Conservation (phyloP, 1,284 basidiomycete genomes). For the Tetrapyrgos nigripes region DNA sequence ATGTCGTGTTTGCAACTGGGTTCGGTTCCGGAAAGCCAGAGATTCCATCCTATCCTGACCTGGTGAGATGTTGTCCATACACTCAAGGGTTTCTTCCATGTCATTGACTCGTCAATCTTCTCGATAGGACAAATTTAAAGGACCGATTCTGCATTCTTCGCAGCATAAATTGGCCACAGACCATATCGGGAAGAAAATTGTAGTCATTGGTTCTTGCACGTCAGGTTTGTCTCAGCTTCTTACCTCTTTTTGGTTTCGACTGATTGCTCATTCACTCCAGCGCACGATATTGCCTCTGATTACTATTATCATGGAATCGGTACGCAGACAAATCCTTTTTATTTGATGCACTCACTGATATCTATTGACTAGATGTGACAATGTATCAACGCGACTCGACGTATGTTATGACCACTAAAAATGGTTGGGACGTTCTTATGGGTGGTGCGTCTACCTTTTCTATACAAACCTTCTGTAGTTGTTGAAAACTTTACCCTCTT, state of each 20-base stretch:
- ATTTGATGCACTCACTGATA: not conserved
- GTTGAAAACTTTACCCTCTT: not conserved
- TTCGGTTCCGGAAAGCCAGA: constrained; percentile 44
- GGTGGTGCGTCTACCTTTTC: constrained; percentile 25
- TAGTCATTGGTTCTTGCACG: constrained; percentile 70
- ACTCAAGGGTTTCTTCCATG: not conserved
- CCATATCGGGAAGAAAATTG: constrained; percentile 25
- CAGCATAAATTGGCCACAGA: constrained; percentile 15
- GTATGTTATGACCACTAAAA: constrained; percentile 61
- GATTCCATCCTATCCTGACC: constrained; percentile 44
- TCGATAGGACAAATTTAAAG: constrained; percentile 37
- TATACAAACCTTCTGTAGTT: not conserved
- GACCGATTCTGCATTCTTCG: constrained; percentile 15
- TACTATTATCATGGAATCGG: constrained; percentile 15
- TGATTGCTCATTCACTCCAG: not conserved
- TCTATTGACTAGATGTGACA: constrained; percentile 51
- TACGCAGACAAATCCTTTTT: not conserved
- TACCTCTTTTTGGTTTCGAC: not conserved
- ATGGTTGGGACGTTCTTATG: constrained; percentile 47
- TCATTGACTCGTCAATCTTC: not conserved
- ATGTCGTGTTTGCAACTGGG: constrained; percentile 50
- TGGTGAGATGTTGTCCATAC: not conserved
- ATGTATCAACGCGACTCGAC: constrained; percentile 70
- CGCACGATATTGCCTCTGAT: constrained; percentile 17
- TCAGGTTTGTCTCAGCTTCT: constrained; percentile 44